phyloP scores from a whole-genome alignment of 805 yeast species.

The Teunomyces atbi region DNA sequence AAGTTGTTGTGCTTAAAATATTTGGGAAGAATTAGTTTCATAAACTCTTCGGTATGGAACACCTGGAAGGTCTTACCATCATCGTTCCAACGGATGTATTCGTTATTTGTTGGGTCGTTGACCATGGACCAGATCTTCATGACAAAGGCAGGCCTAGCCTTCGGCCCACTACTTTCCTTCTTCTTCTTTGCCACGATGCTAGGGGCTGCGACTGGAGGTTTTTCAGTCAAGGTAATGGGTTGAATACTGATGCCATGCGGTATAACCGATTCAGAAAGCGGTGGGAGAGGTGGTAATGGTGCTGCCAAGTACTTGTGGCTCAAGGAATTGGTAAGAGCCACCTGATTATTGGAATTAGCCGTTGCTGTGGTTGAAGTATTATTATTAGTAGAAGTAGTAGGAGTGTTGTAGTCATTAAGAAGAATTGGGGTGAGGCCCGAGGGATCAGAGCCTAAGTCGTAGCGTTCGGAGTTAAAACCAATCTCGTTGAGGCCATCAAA shows the following conservation, averaged over 20 bases:
- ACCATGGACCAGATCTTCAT: slow-evolving; percentile 95
- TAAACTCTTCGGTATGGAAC: slow-evolving; percentile 77
- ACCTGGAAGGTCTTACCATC: slow-evolving; percentile 88
- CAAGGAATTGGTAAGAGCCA: slow-evolving; percentile 3
- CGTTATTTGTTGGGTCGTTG: slow-evolving; percentile 68
- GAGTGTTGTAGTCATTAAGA: slow-evolving; percentile 1
- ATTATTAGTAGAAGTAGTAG: neutral
- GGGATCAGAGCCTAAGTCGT: neutral
- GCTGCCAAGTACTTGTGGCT: slow-evolving; percentile 10
- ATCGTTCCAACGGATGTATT: slow-evolving; percentile 77
- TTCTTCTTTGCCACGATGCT: slow-evolving; percentile 19
- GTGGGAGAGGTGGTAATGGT: slow-evolving; percentile 27
- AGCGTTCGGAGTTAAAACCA: neutral
- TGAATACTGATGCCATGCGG: slow-evolving; percentile 21
- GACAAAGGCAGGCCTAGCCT: slow-evolving; percentile 84
- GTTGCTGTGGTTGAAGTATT: slow-evolving; percentile 1
- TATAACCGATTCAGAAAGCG: slow-evolving; percentile 30
- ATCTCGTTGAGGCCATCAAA: neutral
- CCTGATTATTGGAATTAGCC: slow-evolving; percentile 4
- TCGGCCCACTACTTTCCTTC: slow-evolving; percentile 39
- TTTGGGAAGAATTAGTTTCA: slow-evolving; percentile 79
- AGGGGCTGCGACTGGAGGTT: neutral
- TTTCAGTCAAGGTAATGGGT: slow-evolving; percentile 9
- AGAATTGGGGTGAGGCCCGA: slow-evolving; percentile 3
- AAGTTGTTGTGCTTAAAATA: slow-evolving; percentile 95